phyloP scores from a whole-genome alignment of 495 filamentous ascomycete species.

The Bacidia gigantensis region DNA sequence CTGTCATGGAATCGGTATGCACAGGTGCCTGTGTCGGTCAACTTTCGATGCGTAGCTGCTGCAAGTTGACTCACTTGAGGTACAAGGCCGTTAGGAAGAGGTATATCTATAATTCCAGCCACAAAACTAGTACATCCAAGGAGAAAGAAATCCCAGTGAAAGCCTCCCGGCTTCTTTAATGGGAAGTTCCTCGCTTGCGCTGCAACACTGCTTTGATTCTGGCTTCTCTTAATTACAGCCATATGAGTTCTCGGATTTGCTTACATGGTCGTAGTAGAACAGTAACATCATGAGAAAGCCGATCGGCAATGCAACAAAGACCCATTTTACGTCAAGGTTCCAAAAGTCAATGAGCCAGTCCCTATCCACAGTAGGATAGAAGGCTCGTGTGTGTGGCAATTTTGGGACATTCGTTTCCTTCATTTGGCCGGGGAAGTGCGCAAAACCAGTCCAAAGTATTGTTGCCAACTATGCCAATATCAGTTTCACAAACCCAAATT shows the following conservation, averaged over 20 bases:
- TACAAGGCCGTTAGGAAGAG: slow-evolving; percentile 31
- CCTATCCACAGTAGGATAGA: slow-evolving; percentile 29
- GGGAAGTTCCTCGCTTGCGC: slow-evolving; percentile 34
- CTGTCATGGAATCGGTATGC: slow-evolving; percentile 25
- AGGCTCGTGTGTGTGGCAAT: slow-evolving; percentile 27
- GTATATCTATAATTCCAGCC: slow-evolving; percentile 30
- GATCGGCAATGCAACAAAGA: slow-evolving; percentile 33
- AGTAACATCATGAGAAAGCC: slow-evolving; percentile 30
- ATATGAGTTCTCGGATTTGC: not conserved
- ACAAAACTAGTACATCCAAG: slow-evolving; percentile 31
- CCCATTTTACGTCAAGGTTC: slow-evolving; percentile 26
- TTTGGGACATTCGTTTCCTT: slow-evolving; percentile 14
- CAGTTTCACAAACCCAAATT: not conserved
- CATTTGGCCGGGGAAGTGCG: slow-evolving; percentile 9
- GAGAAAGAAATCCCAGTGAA: slow-evolving; percentile 37
- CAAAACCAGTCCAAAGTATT: slow-evolving; percentile 22
- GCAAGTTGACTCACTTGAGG: slow-evolving; percentile 30
- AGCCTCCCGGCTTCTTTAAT: slow-evolving; percentile 31
- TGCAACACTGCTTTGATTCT: slow-evolving; percentile 25
- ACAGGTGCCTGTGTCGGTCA: slow-evolving; percentile 24
- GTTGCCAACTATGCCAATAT: slow-evolving; percentile 14
- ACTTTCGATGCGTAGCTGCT: slow-evolving; percentile 8
- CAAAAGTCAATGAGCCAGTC: slow-evolving; percentile 33
- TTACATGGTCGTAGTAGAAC: slow-evolving; percentile 34
- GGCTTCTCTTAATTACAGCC: not conserved